These are phyloP conservation scores for Lathyrus tuberosus DNA, from an alignment of 306 rosid species.

Conservation along the genomic window DNA sequence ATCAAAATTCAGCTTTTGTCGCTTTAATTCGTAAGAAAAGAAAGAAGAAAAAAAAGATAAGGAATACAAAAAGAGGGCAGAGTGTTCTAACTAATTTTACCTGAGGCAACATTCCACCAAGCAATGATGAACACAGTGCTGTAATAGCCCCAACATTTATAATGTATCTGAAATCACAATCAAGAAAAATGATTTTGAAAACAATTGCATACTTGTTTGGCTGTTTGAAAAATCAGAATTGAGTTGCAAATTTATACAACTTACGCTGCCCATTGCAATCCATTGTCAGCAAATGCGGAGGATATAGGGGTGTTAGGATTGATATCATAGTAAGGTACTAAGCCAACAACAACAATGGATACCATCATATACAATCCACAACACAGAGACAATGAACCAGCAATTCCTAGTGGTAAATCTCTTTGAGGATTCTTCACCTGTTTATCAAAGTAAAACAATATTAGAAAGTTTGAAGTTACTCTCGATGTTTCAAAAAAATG, in stretches of 20 bases:
- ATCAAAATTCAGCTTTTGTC: background rate
- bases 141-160: constrained; percentile 81
- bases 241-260: constrained; percentile 40
- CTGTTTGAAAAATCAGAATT: background rate
- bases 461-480: background rate
- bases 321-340: constrained; percentile 86
- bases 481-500: background rate
- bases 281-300: constrained; percentile 80
- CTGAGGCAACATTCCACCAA: constrained; percentile 92
- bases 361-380: constrained; percentile 89
- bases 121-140: constrained; percentile 80
- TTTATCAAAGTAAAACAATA: constrained; percentile 36
- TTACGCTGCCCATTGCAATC: constrained; percentile 98
- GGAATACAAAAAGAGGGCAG: too few species aligned
- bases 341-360: constrained; percentile 81
- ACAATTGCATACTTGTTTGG: background rate
- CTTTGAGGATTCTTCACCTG: constrained; percentile 96
- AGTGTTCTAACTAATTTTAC: constrained; percentile 42
- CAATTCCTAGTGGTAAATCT: constrained; percentile 92
- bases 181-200: constrained; percentile 15
- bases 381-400: constrained; percentile 69
- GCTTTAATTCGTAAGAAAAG: too few species aligned
- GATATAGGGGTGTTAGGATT: constrained; percentile 91
- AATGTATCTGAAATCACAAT: constrained; percentile 65
- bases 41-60: too few species aligned